Evolutionary conservation across 2,329 filamentous ascomycete species (phyloP), one percentile per base, ranked within the genome.

Genomic region (Lachnellula willkommii): DNA sequence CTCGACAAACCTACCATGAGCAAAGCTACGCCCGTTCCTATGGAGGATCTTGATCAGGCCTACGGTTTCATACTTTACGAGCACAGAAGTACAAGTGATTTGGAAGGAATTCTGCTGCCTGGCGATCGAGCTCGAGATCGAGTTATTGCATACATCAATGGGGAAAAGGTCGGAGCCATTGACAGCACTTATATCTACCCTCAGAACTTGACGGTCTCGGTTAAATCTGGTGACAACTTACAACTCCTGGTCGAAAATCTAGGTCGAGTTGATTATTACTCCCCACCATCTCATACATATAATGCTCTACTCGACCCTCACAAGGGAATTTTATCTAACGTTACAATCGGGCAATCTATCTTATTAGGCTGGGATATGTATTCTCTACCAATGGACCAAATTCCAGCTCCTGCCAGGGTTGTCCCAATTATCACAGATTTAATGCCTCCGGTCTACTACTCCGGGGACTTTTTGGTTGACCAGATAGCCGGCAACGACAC

Each of bases 201-300:
- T 0, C 64, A 65, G 1, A 69, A 66, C 4, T 70, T 79, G 12
- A 70, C 55, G 0, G 50, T 79, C 1, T 55, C 63, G 0, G 65
- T 80, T 7, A 60, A 66, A 17, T 59, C 63, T 1, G 74, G 74
- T 5, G 75, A 78, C 58, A 69, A 61, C 24, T 58, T 79, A 5
- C 68, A 72, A 54, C 69, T 79, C 0, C 63, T 79, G 3, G 72
- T 79, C 1, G 77, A 80, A 64, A 80, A 79, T 50, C 69, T 80
- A n/a, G 77, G 77, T 1, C 71, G 77, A 2, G 74, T 79, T 1
- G 74, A 79, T 57, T 78, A 75, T 20, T 43, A 28, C 47, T 43
- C 50, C 9, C 48, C 32, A 26, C 32, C 32, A 20, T 39, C 48
- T 11, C 36, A 35, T 8, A 39, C 35, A 14, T 8, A 50, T 17